phyloP scores from a whole-genome alignment of 2,329 filamentous ascomycete genomes.

The Aspergillus intermedius region DNA sequence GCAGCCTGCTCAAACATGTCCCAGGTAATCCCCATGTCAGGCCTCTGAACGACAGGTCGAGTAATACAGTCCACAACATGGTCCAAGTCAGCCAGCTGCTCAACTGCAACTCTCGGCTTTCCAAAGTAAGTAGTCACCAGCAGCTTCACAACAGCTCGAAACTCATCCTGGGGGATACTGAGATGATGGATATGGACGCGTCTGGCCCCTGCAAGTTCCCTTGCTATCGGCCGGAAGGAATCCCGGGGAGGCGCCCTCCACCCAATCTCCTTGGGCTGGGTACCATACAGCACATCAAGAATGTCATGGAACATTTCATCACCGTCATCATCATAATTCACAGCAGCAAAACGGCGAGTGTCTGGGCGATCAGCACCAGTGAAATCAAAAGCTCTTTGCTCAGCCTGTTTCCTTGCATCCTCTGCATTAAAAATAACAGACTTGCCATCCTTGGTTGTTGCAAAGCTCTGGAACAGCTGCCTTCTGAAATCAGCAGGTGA shows the following conservation, averaged over 20 bases:
- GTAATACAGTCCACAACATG: background rate
- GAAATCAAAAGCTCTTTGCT: background rate
- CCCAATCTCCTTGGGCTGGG: background rate
- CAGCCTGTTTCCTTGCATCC: background rate
- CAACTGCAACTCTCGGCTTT: background rate
- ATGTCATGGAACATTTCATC: background rate
- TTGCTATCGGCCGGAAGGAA: background rate
- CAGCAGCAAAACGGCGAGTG: background rate
- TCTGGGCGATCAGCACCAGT: background rate
- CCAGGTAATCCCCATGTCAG: background rate
- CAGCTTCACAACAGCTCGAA: background rate
- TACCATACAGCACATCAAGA: background rate
- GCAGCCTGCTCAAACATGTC: background rate
- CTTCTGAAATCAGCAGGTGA: background rate
- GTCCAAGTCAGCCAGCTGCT: background rate
- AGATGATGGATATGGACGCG: background rate
- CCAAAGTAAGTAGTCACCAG: background rate
- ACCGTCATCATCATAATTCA: background rate
- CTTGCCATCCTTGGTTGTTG: background rate
- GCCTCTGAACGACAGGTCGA: background rate
- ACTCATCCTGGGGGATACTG: background rate
- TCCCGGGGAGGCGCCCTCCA: background rate
- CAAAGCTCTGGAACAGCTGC: background rate
- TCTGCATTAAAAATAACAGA: background rate
- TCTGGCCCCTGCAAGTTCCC: background rate